phyloP scores from a whole-genome alignment of 2,329 filamentous ascomycete genomes.

The Talaromyces amestolkiae region DNA sequence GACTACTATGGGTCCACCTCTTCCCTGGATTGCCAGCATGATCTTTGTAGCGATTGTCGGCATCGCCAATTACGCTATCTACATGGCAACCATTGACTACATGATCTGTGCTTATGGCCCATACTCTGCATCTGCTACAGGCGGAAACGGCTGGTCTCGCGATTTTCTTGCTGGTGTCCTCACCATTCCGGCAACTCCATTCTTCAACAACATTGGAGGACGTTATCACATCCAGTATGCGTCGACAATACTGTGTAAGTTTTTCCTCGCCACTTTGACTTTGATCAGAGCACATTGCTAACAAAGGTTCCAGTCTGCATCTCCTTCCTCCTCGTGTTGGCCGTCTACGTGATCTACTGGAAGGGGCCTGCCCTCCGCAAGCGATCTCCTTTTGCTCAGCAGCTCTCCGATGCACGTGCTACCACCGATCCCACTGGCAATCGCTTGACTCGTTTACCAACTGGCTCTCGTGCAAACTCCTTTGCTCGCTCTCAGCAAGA shows the following conservation, averaged over 20 bases:
- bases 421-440: conserved; percentile 33
- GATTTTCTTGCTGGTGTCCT: conserved; percentile 64
- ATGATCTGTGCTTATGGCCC: conserved; percentile 67
- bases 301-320: conserved; percentile 47
- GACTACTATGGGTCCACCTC: conserved; percentile 55
- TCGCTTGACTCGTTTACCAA: conserved; percentile 35
- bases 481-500: conserved; percentile 42
- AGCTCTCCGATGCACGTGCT: conserved; percentile 50
- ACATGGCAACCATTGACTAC: conserved; percentile 67
- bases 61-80: conserved; percentile 62
- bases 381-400: conserved; percentile 64
- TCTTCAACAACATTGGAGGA: conserved; percentile 52
- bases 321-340: conserved; percentile 59
- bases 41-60: conserved; percentile 60
- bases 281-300: not conserved
- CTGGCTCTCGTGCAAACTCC: conserved; percentile 37
- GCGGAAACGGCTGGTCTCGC: conserved; percentile 64
- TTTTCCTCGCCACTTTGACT: not conserved
- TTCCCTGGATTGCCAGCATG: conserved; percentile 63
- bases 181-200: conserved; percentile 59
- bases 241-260: conserved; percentile 59
- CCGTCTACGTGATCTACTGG: conserved; percentile 67
- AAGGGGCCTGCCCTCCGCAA: conserved; percentile 60
- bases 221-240: conserved; percentile 59
- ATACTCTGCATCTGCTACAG: conserved; percentile 65